Base-by-base conservation (phyloP, 129 eudicot species). In the Chrysanthemum lavandulifolium region DNA sequence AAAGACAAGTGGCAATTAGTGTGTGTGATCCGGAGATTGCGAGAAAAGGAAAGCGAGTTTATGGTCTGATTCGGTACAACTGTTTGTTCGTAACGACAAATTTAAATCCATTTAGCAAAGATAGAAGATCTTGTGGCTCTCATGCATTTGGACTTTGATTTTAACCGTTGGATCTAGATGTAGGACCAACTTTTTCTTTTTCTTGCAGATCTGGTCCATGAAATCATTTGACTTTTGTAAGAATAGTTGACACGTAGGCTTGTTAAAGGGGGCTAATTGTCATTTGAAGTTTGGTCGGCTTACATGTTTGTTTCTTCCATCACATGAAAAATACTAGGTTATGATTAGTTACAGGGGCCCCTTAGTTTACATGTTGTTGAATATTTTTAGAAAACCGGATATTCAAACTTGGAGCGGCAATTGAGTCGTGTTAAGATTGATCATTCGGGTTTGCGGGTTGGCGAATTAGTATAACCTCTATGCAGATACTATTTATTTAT, bases 21-120 rank as follows among this genome's bases (percentile, higher is more conserved):
- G 43, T 67, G 76, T 68, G 13, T 77, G 83, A 76, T 84, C 89
- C 85, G 86, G 84, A 79, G 84, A 80, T 87, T 73, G 83, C 81
- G 80, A 82, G 74, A 84, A 70, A 60, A 31, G 60, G 60, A 74
- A 79, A 14, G 23, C 67, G 72, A 73, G 72, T 84, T 43, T 77
- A 81, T 80, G 84, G 76, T 75, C 49, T 9, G 76, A 79, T 82
- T 76, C 61, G 65, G 80, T 75, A 80, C 79, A 83, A 71, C 68
- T 72, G 76, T 67, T 66, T 14, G 25, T 66, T 14, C 6, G 56
- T 21, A 76, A 72, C 81, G 84, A 83, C 77, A 80, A 80, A 76
- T 47, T 15, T 49, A 51, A 76, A 76, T 83, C 77, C 68, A 67
- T 19, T 65, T 65, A 69, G 73, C 29, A 63, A 63, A 53, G 40